Base-by-base conservation (phyloP, 2,329 filamentous ascomycete genomes). In the Penicillium digitatum region DNA sequence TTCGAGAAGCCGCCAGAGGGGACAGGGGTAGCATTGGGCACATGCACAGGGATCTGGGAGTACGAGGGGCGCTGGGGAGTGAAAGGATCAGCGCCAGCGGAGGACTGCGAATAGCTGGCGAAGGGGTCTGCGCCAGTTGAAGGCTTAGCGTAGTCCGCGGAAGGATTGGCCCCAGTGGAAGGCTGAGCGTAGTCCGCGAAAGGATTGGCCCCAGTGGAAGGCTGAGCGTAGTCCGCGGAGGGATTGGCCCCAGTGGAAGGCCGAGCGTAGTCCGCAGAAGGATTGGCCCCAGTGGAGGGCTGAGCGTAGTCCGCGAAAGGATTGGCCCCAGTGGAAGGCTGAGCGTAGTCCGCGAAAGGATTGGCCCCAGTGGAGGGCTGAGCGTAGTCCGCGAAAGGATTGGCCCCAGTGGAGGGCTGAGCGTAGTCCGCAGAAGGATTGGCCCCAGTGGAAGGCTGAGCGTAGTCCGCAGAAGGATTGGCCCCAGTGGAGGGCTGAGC, bases 31-130 rank as follows among this genome's bases (percentile, higher is more conserved):
- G 58, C 57, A 46, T 53, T 48, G 18, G 67, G 66, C 0, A 72
- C 66, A 22, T 64, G 56, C 5, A 71, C 66, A 2, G 68, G 62
- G 50, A 71, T 65, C 63, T 59, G 56, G 27, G 63, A 60, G 61
- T 63, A 69, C 9, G 52, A 44, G 1, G 59, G 54, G 35, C 42
- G 31, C 45, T 60, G 50, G 9, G 47, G 12, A 10, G 34, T 32
- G 14, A 45, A 48, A 8, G 42, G 27, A 2, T 32, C 29, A 24
- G 27, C 43, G 1, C 43, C 43, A 3, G 5, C 18, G 3, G 18
- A 16, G 12, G 6, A 8, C 43, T 31, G 5, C 16, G 27, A 14
- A 5, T 2, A n/a, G 38, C 24, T n/a, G 5, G 10, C 10, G 3
- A n/a, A 35, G 1, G 24, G 26, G 3, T 31, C 43, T 11, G 43